phyloP scores from a whole-genome alignment of 1,139 yeast species.

The Hyphopichia pseudoburtonii region DNA sequence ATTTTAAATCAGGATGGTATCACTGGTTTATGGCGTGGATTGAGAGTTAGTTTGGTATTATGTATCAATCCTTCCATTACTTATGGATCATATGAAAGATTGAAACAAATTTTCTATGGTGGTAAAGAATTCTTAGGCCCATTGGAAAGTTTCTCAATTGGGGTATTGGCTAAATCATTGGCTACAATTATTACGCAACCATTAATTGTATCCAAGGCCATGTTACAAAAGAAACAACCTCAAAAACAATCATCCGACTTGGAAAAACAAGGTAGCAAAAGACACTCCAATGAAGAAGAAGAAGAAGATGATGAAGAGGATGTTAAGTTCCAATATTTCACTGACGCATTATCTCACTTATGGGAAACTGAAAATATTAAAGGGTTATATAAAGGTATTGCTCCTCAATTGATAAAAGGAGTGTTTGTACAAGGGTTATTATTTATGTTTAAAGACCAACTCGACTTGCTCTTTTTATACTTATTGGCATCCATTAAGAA shows the following conservation, averaged over 20 bases:
- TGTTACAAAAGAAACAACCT: constrained; percentile 60
- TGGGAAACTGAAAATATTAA: constrained; percentile 41
- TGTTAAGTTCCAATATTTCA: constrained; percentile 38
- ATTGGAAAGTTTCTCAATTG: constrained; percentile 67
- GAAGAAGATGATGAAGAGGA: constrained; percentile 31
- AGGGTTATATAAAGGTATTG: constrained; percentile 74
- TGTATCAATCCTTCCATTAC: constrained; percentile 87
- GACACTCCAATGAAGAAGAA: constrained; percentile 13
- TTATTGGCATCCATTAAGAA: constrained; percentile 35
- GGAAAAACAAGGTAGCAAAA: constrained; percentile 8
- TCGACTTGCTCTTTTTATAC: constrained; percentile 45
- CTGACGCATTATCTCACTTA: constrained; percentile 44
- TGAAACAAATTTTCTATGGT: constrained; percentile 55
- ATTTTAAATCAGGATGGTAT: constrained; percentile 68
- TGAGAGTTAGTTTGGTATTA: constrained; percentile 75
- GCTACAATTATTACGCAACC: constrained; percentile 86
- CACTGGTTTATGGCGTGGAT: constrained; percentile 80
- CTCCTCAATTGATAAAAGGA: constrained; percentile 81
- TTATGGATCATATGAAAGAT: constrained; percentile 77
- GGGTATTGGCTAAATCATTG: constrained; percentile 76
- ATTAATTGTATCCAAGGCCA: constrained; percentile 78
- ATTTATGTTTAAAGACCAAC: constrained; percentile 79
- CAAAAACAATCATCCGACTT: constrained; percentile 15
- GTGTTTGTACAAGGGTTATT: constrained; percentile 82
- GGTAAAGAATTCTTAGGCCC: constrained; percentile 54